Evolutionary conservation across 2,329 filamentous ascomycete species (phyloP).

Genomic region (Scedosporium aurantiacum): DNA sequence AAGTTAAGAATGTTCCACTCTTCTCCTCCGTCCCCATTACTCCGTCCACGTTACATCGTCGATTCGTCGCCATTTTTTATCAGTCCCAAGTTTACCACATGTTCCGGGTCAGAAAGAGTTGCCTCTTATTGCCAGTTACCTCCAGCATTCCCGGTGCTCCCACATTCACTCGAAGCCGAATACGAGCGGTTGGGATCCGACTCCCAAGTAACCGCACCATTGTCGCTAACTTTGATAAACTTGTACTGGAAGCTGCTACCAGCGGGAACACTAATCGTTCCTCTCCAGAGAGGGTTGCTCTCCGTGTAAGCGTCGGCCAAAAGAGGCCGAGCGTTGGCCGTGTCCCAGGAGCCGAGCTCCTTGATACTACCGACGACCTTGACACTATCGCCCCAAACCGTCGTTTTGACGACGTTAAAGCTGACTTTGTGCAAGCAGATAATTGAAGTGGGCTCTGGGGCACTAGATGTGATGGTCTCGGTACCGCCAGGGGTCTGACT

Average conservation of each 20-base stretch:
- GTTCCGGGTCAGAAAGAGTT: too few species aligned
- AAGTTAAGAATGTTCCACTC: too few species aligned
- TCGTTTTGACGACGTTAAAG: slow-evolving; percentile 49
- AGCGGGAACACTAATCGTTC: slow-evolving; percentile 36
- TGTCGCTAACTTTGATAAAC: slow-evolving; percentile 42
- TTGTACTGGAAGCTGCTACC: slow-evolving; percentile 48
- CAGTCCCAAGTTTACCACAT: too few species aligned
- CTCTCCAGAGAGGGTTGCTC: slow-evolving; percentile 43
- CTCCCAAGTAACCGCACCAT: slow-evolving; percentile 46
- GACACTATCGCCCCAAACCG: slow-evolving; percentile 50
- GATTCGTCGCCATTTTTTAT: too few species aligned
- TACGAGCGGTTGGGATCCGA: slow-evolving; percentile 34
- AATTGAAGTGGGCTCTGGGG: slow-evolving; percentile 3
- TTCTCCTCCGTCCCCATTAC: too few species aligned
- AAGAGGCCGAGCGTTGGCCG: slow-evolving; percentile 33
- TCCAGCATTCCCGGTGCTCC: slow-evolving; percentile 1
- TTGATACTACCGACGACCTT: slow-evolving; percentile 41
- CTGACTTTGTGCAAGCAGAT: slow-evolving; percentile 30
- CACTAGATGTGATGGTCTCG: background rate
- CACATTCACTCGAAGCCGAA: slow-evolving; percentile 10
- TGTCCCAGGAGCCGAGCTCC: slow-evolving; percentile 23
- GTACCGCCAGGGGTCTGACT: slow-evolving; percentile 2
- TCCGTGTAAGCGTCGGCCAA: slow-evolving; percentile 41
- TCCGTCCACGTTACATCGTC: too few species aligned
- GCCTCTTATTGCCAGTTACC: slow-evolving; percentile 1